Base-by-base conservation (phyloP, 257 asterid species). In the Jasminum sambac region DNA sequence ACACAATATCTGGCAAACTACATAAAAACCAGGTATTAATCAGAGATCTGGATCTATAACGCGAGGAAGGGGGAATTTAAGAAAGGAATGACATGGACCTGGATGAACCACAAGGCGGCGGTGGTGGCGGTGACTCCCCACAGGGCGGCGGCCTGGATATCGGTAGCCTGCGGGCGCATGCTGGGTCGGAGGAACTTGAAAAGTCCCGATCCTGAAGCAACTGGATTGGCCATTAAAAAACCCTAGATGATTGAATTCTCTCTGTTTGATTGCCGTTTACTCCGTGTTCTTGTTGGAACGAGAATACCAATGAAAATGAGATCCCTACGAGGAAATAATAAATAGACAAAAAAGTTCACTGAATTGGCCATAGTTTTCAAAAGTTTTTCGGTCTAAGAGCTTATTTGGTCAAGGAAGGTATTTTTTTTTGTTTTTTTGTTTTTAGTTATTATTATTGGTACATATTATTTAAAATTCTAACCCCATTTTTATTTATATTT, bases 121-220 rank as follows among this genome's bases (percentile, higher is more conserved):
- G 95, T 69, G 62, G 82, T 80, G 73, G 92, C 96, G 67, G 96
- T 84, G 75, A 86, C 85, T 61, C 98, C 96, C 98, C 98, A 92
- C 25, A 72, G 67, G 68, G 83, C 90, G 77, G 87, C 89, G 42
- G 98, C 92, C 82, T 86, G 86, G 5, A 86, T 40, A 55, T 89
- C 86, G 25, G 84, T 72, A 38, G 82, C n/a, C 71, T 82, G 95
- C 16, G 76, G 77, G 19, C 92, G 86, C 23, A 25, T 2, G 21
- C 77, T 75, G 14, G 92, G 89, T 65, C 82, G 74, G 76, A 85
- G 36, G 77, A 78, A 60, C 77, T 81, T 89, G 79, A 77, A 71
- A 66, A 90, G 72, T 44, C 85, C 79, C 41, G 86, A 81, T 66
- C 83, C 81, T 21, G 84, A 19, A 24, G 87, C 82, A 70, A 80